Base-by-base conservation (phyloP, 73 alveolate species). In the Stentor coeruleus region DNA sequence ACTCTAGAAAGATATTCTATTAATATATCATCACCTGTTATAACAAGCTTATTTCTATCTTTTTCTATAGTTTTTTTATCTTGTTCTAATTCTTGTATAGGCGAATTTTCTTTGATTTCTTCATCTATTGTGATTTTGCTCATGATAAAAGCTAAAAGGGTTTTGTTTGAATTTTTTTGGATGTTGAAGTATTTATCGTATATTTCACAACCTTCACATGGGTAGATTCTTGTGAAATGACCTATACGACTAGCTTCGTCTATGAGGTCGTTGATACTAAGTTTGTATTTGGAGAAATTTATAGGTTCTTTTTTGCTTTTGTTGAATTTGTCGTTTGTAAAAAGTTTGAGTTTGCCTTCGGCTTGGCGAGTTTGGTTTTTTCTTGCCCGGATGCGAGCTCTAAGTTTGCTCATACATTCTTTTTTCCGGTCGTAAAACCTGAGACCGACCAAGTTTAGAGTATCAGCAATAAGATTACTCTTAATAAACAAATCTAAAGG, bases 401-500 rank as follows among this genome's bases (percentile, higher is more conserved):
- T 87, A 49, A 87, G 57, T 80, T 87, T 90, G 60, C 81, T 90
- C 60, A 83, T 49, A 31, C 88, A 59, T 80, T 90, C 96, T 59
- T 75, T 76, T 59, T 92, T 74, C 40, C 93, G 75, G 59, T 90
- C 96, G 58, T 73, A 90, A 39, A 74, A 74, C 14, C 55, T 55
- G 20, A 94, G 77, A 59, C 99, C 99, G 3, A 93, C 83, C 58
- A 94, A 82, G 82, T 92, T 94, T 66, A 94, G 85, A 59, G 96
- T 72, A 84, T 94, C 99, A n/a, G 94, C 91, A 15, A 94, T 74
- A 58, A 94, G 85, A 49, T 84, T 93, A 20, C 95, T 81, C 85
- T 94, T 94, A 11, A 94, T 94, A 60, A 89, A 84, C 76, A 93
- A 77, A 87, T 94, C 99, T 30, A 94, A 79, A 3, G 99, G 99